Evolutionary conservation across 176 grass and related monocot species (phyloP).

Genomic region (Hordeum vulgare): DNA sequence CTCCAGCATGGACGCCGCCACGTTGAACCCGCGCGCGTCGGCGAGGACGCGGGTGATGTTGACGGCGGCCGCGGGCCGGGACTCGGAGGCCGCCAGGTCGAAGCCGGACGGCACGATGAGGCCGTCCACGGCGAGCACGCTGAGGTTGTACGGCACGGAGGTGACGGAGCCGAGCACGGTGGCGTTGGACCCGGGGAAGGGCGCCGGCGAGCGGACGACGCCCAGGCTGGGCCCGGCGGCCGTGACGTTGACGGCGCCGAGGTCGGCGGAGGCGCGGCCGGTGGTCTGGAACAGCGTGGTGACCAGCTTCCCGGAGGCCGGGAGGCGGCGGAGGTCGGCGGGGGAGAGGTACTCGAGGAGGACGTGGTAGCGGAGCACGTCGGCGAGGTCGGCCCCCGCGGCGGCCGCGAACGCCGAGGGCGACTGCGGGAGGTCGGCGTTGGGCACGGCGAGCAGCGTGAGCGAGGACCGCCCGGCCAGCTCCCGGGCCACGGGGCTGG

Average conservation of each 20-base stretch:
- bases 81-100: constrained; percentile 69
- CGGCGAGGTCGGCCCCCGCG: constrained; percentile 54
- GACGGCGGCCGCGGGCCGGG: constrained; percentile 33
- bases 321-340: constrained; percentile 56
- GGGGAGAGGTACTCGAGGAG: constrained; percentile 74
- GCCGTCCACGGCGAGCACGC: constrained; percentile 51
- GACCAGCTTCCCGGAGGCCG: constrained; percentile 55
- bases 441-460: constrained; percentile 75
- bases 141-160: constrained; percentile 69
- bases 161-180: constrained; percentile 45
- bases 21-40: constrained; percentile 85
- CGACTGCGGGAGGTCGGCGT: constrained; percentile 47
- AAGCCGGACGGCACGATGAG: constrained; percentile 55
- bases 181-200: constrained; percentile 50
- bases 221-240: neutral
- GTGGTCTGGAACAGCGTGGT: constrained; percentile 86
- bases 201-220: constrained; percentile 48
- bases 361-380: constrained; percentile 86
- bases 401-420: constrained; percentile 30
- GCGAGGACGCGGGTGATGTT: constrained; percentile 76
- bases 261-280: constrained; percentile 55
- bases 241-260: constrained; percentile 72
- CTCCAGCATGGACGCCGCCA: constrained; percentile 81
- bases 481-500: constrained; percentile 47
- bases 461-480: constrained; percentile 60